These are phyloP conservation scores for Boletus rubroflammeus DNA, from an alignment of 768 basidiomycete species.

Conservation along the genomic window DNA sequence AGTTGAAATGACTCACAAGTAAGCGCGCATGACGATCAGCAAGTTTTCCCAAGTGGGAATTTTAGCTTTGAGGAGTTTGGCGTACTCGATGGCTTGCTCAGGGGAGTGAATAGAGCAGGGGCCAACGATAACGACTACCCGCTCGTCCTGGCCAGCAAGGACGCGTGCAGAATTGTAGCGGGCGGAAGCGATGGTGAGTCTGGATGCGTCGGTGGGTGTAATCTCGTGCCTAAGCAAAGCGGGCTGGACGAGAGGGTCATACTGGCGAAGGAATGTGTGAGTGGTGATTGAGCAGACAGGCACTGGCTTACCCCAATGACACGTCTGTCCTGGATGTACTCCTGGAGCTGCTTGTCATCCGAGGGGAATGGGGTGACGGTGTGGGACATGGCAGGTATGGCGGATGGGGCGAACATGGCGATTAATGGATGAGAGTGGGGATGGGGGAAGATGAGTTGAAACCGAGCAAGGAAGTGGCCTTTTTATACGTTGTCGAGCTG, in stretches of 20 bases:
- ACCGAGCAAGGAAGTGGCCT: not conserved
- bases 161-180: constrained; percentile 78
- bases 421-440: not conserved
- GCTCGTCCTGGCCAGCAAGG: constrained; percentile 79
- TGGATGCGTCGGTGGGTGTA: constrained; percentile 57
- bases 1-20: constrained; percentile 68
- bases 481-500: constrained; percentile 25
- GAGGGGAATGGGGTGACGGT: constrained; percentile 61
- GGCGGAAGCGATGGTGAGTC: constrained; percentile 73
- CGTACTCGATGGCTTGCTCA: constrained; percentile 82
- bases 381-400: too few species aligned
- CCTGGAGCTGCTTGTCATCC: constrained; percentile 58
- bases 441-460: constrained; percentile 1
- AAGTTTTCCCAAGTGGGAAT: constrained; percentile 69
- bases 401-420: constrained; percentile 15
- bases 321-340: constrained; percentile 78
- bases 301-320: constrained; percentile 63
- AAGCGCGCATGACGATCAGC: constrained; percentile 92
- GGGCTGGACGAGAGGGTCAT: constrained; percentile 95
- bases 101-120: constrained; percentile 94
- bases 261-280: constrained; percentile 43
- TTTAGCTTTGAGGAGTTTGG: constrained; percentile 65
- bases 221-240: constrained; percentile 88
- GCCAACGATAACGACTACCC: constrained; percentile 87
- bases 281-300: constrained; percentile 1